A percentile compares a stretch with the other conserved stretches of the same genome.
These are phyloP conservation scores for Hypoxylon crocopeplum DNA, from an alignment of 495 filamentous ascomycete genomes.

Conservation along the genomic window DNA sequence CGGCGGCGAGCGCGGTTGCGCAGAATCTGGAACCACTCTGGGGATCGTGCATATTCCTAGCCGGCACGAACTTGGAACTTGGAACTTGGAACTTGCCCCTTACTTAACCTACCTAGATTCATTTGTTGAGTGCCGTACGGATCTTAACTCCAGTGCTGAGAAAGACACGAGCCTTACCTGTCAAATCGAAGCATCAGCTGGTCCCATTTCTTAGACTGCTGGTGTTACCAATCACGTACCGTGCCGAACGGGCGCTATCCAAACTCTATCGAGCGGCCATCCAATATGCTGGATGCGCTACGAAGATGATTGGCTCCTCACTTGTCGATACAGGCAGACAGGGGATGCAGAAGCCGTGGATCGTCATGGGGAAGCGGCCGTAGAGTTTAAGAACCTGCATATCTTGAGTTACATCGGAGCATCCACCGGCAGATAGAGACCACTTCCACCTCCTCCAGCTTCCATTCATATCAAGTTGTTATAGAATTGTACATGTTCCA, in stretches of 20 bases:
- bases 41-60: too few relatives aligned
- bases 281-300: slow-evolving; percentile 30
- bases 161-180: slow-evolving; percentile 10
- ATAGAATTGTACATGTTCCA: slow-evolving; percentile 29
- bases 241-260: slow-evolving; percentile 37
- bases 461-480: slow-evolving; percentile 13
- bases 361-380: slow-evolving; percentile 29
- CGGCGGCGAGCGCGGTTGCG: slow-evolving; percentile 31
- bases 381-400: slow-evolving; percentile 34
- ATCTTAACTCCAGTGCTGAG: not conserved
- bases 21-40: not conserved
- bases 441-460: slow-evolving; percentile 6
- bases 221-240: slow-evolving; percentile 33
- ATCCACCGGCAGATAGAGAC: slow-evolving; percentile 16
- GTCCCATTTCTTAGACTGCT: slow-evolving; percentile 18
- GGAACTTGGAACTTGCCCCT: too few relatives aligned
- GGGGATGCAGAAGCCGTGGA: slow-evolving; percentile 29
- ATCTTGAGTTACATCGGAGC: slow-evolving; percentile 38
- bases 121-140: too few relatives aligned
- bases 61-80: too few relatives aligned
- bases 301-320: slow-evolving; percentile 33
- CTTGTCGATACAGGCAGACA: slow-evolving; percentile 8
- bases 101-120: too few relatives aligned
- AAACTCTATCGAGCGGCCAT: slow-evolving; percentile 23
- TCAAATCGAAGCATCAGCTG: slow-evolving; percentile 18